Conservation (phyloP, 208 protist species). For the Trypanosoma avium region DNA sequence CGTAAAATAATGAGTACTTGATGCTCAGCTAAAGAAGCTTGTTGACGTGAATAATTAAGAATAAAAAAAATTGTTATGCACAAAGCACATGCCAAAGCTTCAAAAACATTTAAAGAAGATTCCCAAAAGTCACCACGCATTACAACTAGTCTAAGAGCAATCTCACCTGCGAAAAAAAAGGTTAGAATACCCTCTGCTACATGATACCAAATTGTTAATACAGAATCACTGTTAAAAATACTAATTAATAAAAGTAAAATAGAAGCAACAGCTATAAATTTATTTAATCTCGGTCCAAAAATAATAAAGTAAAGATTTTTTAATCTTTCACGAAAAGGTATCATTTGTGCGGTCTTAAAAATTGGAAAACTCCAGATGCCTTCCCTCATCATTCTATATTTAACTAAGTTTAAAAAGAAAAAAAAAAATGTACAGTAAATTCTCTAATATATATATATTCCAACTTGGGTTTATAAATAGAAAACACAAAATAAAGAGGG, state of each 20-base stretch:
- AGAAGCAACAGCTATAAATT: constrained; percentile 22
- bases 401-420: background rate
- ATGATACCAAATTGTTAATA: constrained; percentile 32
- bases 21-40: constrained; percentile 27
- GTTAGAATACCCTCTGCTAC: constrained; percentile 32
- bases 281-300: constrained; percentile 26
- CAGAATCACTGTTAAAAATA: constrained; percentile 18
- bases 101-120: constrained; percentile 28
- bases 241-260: constrained; percentile 27
- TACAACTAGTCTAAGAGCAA: constrained; percentile 28
- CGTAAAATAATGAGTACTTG: constrained; percentile 27
- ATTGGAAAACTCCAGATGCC: background rate
- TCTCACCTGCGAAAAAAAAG: constrained; percentile 29
- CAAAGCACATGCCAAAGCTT: constrained; percentile 19
- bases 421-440: too few species aligned
- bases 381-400: constrained; percentile 11
- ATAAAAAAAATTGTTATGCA: constrained; percentile 32
- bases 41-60: constrained; percentile 24
- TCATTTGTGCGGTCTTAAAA: background rate
- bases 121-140: constrained; percentile 39
- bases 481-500: too few species aligned
- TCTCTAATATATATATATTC: too few species aligned
- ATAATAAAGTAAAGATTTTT: constrained; percentile 34
- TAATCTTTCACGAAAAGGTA: constrained; percentile 27
- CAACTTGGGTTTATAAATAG: too few species aligned